Evolutionary conservation across 257 asterid species (phyloP), one percentile per base, ranked within the genome.

Genomic region (Rauvolfia tetraphylla): DNA sequence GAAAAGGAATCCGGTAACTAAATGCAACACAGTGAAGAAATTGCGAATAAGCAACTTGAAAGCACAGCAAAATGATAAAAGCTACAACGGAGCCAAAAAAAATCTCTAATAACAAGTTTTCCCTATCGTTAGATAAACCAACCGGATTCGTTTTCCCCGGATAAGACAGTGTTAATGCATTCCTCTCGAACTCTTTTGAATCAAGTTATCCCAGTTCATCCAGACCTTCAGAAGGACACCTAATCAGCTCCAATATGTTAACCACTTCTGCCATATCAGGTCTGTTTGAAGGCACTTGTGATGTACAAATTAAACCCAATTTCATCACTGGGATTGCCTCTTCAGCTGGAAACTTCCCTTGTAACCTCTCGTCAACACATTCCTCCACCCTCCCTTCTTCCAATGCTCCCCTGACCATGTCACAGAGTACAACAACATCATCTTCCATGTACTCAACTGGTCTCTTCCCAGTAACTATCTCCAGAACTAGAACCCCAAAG

Each of bases 371-470:
- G 36, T 91, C 98, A 7, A 91, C 86, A 58, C 96, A 90, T 53
- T 90, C 98, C 80, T 90, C 95, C 10, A 90, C 88, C 77, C 82
- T 78, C 57, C 98, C 95, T 78, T 89, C 97, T 78, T 91, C 97
- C 46, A 93, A 57, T 1, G 96, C 91, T 67, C 92, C 97, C 79
- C 98, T 83, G 70, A 93, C 90, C 98, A 91, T 91, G 83, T 93
- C 98, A 51, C 92, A 91, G 12, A 93, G 89, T 73, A 91, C 95
- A 23, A 93, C 92, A 0, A 93, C 98, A 7, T 93, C 98, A 57
- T 93, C 98, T 85, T 93, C 97, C 96, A 87, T 90, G 82, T 93
- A 93, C 88, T 93, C 98, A 5, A 93, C 97, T 1, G 98, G 97
- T 81, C 92, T 89, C 86, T 85, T 91, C 18, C 98, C 98, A 0